phyloP scores from a whole-genome alignment of 768 basidiomycete species.

The Pleurotus tuber-regium region DNA sequence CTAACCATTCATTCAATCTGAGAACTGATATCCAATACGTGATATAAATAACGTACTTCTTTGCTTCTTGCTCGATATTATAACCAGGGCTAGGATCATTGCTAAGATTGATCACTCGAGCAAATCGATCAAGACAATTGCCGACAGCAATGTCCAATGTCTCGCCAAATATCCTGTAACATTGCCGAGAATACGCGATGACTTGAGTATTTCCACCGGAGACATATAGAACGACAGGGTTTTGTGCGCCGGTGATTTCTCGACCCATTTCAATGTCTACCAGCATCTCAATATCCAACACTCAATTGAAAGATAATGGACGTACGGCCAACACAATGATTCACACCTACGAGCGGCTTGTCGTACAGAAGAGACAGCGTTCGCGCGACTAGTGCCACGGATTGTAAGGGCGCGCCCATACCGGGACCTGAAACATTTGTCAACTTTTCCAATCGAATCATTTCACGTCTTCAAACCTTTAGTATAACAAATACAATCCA shows the following conservation, averaged over 20 bases:
- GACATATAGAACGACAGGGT: slow-evolving; percentile 96
- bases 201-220: slow-evolving; percentile 99
- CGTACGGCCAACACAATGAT: slow-evolving; percentile 98
- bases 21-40: not conserved
- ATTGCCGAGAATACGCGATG: slow-evolving; percentile 96
- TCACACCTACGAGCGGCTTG: slow-evolving; percentile 96
- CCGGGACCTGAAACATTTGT: slow-evolving; percentile 73
- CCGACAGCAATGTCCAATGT: slow-evolving; percentile 99
- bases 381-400: slow-evolving; percentile 90
- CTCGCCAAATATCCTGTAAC: slow-evolving; percentile 98
- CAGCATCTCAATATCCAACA: not conserved
- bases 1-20: slow-evolving; percentile 34
- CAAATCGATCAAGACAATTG: slow-evolving; percentile 97
- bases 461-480: slow-evolving; percentile 58
- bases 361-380: slow-evolving; percentile 83
- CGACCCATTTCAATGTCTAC: slow-evolving; percentile 99
- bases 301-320: slow-evolving; percentile 13
- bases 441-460: not conserved
- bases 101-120: slow-evolving; percentile 87
- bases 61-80: slow-evolving; percentile 96
- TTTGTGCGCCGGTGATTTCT: slow-evolving; percentile 88
- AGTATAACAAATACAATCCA: slow-evolving; percentile 96
- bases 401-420: slow-evolving; percentile 97
- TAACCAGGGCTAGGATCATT: slow-evolving; percentile 97
- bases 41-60: slow-evolving; percentile 53